Base-by-base conservation (phyloP, 805 yeast genomes). In the Candida ovalis region DNA sequence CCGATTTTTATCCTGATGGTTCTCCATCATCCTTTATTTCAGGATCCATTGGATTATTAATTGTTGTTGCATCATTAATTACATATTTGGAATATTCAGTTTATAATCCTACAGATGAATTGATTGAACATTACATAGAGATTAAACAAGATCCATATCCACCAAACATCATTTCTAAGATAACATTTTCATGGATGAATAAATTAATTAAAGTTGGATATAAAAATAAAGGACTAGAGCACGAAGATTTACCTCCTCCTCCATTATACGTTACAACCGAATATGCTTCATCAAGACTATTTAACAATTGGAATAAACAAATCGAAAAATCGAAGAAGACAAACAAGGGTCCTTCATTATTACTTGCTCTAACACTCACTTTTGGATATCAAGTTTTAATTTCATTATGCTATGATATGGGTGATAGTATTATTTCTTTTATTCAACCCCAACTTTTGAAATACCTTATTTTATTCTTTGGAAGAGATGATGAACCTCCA, bases 101-200 rank as follows among this genome's bases (percentile, higher is more conserved):
- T 30, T 68, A 57, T 45, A 46, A 59, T 18, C 80, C 84, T 5
- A 62, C 71, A n/a, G 59, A 63, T 18, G 68, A 67, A 40, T 58
- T 79, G 23, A 41, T 57, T 3, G 59, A 63, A 1, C 67, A 67
- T 42, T 74, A 64, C 50, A 58, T 66, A 7, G 64, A 55, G 10
- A 48, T 63, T 6, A 70, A 67, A 23, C 42, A 72, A 33, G 53
- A 53, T 36, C 30, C 54, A 2, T 40, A 56, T 3, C 49, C 51
- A 2, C 63, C 89, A 12, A 83, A 91, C 62, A 70, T 90, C 15
- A 80, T 92, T 53, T 84, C 96, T 2, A 73, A 78, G 45, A 71
- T 92, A 44, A 84, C 96, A 0, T 92, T 94, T 64, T 70, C 82
- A 24, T 94, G 99, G 98, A 88, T 94, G 96, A 82, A 89, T 19